Percentiles rank a stretch among this genome's conserved stretches.
phyloP scores from a whole-genome alignment of 106 monocot genomes.

The Dioscorea alata region DNA sequence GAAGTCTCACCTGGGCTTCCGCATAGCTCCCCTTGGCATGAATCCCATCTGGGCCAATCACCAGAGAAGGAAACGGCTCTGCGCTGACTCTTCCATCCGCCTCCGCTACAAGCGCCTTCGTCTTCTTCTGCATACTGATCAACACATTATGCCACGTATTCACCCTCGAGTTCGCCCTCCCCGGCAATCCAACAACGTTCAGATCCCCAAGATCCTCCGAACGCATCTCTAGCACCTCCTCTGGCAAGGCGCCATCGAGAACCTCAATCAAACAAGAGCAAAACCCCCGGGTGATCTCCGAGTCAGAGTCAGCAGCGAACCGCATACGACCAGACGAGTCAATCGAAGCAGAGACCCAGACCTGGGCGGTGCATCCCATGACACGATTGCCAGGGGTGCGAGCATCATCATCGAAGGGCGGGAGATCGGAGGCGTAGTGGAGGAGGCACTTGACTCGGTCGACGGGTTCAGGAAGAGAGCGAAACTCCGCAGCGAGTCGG shows the following conservation, averaged over 20 bases:
- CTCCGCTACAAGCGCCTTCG: conserved; percentile 48
- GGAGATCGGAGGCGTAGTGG: conserved; percentile 55
- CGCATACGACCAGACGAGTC: conserved; percentile 46
- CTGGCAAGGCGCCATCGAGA: conserved; percentile 67
- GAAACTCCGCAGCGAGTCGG: conserved; percentile 60
- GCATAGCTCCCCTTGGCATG: conserved; percentile 82
- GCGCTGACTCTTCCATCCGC: conserved; percentile 36
- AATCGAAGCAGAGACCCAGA: conserved; percentile 43
- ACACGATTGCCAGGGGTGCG: conserved; percentile 62
- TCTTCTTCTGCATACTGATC: conserved; percentile 89
- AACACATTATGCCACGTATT: conserved; percentile 97
- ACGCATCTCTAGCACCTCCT: conserved; percentile 65
- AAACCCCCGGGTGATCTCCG: conserved; percentile 87
- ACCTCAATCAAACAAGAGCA: conserved; percentile 72
- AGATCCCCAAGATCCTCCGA: conserved; percentile 67
- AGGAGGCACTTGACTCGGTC: conserved; percentile 86
- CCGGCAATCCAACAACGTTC: conserved; percentile 42
- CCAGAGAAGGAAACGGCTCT: conserved; percentile 80
- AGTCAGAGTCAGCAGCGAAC: conserved; percentile 84
- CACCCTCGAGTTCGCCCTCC: conserved; percentile 48
- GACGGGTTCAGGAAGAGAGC: conserved; percentile 42
- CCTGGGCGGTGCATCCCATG: conserved; percentile 95
- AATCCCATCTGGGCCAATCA: conserved; percentile 52
- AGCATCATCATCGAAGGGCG: conserved; percentile 33
- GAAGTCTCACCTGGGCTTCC: conserved; percentile 86